Conservation (phyloP, 495 filamentous ascomycete genomes). For the Arthonia radiata region DNA sequence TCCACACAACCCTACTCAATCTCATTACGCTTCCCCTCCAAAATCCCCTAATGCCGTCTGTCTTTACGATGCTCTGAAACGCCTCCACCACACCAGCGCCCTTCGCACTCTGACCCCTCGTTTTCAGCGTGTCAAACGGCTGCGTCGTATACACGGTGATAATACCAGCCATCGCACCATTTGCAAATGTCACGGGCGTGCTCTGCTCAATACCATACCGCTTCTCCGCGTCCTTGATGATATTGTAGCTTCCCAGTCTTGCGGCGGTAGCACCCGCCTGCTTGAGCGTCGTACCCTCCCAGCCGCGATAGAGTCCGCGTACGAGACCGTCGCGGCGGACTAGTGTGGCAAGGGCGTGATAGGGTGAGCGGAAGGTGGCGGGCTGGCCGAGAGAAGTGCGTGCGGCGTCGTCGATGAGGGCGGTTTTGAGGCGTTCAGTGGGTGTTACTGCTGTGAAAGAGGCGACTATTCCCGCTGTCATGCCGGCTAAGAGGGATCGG, state of each 20-base stretch:
- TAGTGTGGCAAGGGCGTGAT: constrained; percentile 25
- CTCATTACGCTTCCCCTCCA: constrained; percentile 48
- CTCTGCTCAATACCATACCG: constrained; percentile 16
- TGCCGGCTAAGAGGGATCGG: constrained; percentile 33
- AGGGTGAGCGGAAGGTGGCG: constrained; percentile 24
- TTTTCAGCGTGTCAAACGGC: constrained; percentile 46
- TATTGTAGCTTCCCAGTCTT: constrained; percentile 41
- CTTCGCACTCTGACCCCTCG: constrained; percentile 30
- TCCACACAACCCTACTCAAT: constrained; percentile 33
- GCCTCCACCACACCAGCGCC: constrained; percentile 28
- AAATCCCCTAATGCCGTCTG: constrained; percentile 32
- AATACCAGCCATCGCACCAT: constrained; percentile 32
- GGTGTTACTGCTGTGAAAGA: constrained; percentile 36
- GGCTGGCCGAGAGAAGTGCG: constrained; percentile 13
- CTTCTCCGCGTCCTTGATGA: constrained; percentile 33
- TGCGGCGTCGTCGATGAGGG: constrained; percentile 44
- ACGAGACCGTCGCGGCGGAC: constrained; percentile 23
- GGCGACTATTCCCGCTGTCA: constrained; percentile 34
- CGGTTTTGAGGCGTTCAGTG: constrained; percentile 42
- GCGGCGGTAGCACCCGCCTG: constrained; percentile 38
- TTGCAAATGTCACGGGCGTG: constrained; percentile 29
- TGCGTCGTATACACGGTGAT: constrained; percentile 37
- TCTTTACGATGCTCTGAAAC: constrained; percentile 21
- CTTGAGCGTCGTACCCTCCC: constrained; percentile 38
- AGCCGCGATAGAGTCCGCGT: constrained; percentile 35